Evolutionary conservation across 352 stramenopile genomes (phyloP).

Genomic region (Globisporangium lucens): DNA sequence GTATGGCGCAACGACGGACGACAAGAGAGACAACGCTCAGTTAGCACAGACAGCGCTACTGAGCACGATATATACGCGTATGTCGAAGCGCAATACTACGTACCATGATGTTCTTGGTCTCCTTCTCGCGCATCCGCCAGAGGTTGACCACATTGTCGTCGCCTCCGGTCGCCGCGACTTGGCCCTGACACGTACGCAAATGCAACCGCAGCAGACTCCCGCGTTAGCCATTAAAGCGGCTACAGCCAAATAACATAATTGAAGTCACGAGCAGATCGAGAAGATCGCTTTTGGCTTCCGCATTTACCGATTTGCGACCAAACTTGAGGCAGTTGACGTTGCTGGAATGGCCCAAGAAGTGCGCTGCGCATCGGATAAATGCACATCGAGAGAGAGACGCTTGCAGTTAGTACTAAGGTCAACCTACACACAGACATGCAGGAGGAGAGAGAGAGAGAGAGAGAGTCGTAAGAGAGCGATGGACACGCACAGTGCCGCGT

Average conservation of each 20-base stretch:
- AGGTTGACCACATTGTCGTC: slow-evolving; percentile 82
- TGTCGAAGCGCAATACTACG: neutral
- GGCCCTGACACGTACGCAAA: slow-evolving; percentile 31
- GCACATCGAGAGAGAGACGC: neutral
- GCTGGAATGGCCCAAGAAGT: slow-evolving; percentile 78
- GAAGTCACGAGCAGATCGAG: neutral
- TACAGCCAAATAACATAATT: neutral
- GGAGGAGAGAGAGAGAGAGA: neutral
- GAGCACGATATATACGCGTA: neutral
- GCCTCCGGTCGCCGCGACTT: slow-evolving; percentile 74
- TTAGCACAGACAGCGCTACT: neutral
- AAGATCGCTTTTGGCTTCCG: neutral
- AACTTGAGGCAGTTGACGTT: slow-evolving; percentile 84
- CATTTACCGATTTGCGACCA: slow-evolving; percentile 67
- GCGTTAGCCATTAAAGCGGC: neutral
- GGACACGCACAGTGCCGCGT: slow-evolving; percentile 50
- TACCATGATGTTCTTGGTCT: slow-evolving; percentile 89
- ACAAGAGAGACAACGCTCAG: neutral
- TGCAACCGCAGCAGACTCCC: neutral
- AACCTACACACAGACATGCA: neutral
- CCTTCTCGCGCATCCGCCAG: slow-evolving; percentile 83
- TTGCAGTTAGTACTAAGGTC: neutral
- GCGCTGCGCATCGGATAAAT: slow-evolving; percentile 28
- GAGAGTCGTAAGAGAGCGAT: neutral
- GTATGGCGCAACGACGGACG: neutral